These are phyloP conservation scores for Colletotrichum sp. DNA, from an alignment of 2,329 filamentous ascomycete species.

Conservation along the genomic window DNA sequence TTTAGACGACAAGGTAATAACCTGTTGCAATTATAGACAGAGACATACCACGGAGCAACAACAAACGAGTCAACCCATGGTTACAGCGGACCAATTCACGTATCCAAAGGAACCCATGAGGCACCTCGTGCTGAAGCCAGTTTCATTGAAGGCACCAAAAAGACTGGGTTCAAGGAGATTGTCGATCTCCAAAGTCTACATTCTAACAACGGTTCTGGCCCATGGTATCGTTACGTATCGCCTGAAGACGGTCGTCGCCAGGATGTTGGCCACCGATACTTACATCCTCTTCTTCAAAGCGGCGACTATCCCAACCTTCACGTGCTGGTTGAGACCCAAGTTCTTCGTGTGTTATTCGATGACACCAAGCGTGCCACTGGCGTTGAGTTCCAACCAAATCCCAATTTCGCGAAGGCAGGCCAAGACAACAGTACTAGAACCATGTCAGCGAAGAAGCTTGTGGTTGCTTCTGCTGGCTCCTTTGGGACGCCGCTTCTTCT, in stretches of 20 bases:
- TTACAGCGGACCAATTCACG: slow-evolving; percentile 50
- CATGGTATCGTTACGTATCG: slow-evolving; percentile 20
- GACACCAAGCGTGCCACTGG: not conserved
- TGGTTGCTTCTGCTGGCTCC: not conserved
- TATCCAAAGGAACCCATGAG: slow-evolving; percentile 51
- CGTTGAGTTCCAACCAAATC: not conserved
- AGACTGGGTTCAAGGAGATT: not conserved
- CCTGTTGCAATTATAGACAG: not conserved
- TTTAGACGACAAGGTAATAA: not conserved
- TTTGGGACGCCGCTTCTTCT: not conserved
- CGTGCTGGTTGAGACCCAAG: slow-evolving; percentile 23
- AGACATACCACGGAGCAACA: slow-evolving; percentile 26
- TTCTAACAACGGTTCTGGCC: slow-evolving; percentile 26
- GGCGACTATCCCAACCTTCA: slow-evolving; percentile 32
- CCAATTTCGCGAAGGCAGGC: not conserved
- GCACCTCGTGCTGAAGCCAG: slow-evolving; percentile 42
- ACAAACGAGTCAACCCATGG: slow-evolving; percentile 46
- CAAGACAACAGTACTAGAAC: not conserved
- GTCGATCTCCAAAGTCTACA: slow-evolving; percentile 50
- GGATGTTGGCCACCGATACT: slow-evolving; percentile 31
- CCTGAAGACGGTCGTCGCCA: slow-evolving; percentile 48
- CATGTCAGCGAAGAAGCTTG: not conserved
- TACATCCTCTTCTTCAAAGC: slow-evolving; percentile 31
- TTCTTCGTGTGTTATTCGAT: not conserved
- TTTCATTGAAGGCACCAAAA: slow-evolving; percentile 45